Evolutionary conservation across 768 basidiomycete genomes (phyloP), one percentile per base, ranked within the genome.

Genomic region (Amanita jacksonii): DNA sequence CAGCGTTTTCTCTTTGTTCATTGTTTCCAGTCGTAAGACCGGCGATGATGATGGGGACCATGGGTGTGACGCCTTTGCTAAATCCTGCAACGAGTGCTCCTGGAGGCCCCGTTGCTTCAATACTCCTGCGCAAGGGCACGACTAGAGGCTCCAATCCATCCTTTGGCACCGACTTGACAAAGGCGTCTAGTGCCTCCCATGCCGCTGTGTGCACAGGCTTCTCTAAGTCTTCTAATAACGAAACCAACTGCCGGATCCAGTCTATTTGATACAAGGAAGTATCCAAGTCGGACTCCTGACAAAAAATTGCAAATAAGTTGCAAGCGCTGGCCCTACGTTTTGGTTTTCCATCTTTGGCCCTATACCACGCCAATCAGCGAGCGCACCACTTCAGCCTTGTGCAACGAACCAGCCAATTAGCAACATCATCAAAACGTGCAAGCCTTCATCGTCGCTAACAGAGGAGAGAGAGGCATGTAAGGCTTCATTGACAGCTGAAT

Each of bases 1-100:
- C 91, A 0, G 94, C 93, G 52, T 94, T 85, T 62, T 98, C 96
- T 53, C 88, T 73, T 55, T 91, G 90, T 48, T 97, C 93, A 61
- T 93, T 93, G 60, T 77, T 97, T 27, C 94, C 94, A 3, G 83
- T 86, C 0, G 92, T 90, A 27, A 98, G 82, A 52, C 94, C 94
- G 3, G 88, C 85, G 34, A 94, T 83, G 58, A 93, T 79, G 54
- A 93, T 79, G 1, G 89, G 89, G 0, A 96, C 84, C 4, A 81
- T 70, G 0, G 91, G 82, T 16, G 85, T 73, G 18, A 92, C 57
- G 64, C 91, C 92, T 60, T 91, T 93, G 10, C 77, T 81, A 72
- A 94, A 92, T 3, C 96, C 93, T 5, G 90, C 83, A 3, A 97
- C 88, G 5, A 64, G 65, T 15, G 69, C 67, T 3, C 90, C 89